A percentile compares a stretch with the other conserved stretches of the same genome.
Evolutionary conservation across 495 filamentous ascomycete species (phyloP).

Genomic region (Hyphodiscus hymeniophilus): DNA sequence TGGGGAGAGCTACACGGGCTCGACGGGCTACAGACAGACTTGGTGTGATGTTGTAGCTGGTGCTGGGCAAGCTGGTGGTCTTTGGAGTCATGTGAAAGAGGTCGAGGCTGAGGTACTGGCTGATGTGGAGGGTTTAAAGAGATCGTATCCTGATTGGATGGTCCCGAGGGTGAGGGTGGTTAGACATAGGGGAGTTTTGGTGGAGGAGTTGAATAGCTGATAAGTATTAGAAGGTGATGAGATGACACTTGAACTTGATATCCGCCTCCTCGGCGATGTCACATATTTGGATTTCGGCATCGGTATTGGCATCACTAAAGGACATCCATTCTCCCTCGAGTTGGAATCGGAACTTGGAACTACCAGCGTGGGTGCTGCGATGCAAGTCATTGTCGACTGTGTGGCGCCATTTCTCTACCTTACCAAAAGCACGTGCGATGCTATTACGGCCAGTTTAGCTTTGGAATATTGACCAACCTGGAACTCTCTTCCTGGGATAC

Average conservation of each 20-base stretch:
- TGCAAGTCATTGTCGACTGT: conserved; percentile 30
- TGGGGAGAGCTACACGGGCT: not conserved
- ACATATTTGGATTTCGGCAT: too few relatives aligned
- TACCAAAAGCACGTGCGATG: conserved; percentile 40
- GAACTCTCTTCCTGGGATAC: conserved; percentile 47
- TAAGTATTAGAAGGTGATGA: too few relatives aligned
- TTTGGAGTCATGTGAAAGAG: not conserved
- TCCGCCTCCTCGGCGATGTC: too few relatives aligned
- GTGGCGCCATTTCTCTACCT: conserved; percentile 41
- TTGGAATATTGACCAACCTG: conserved; percentile 31
- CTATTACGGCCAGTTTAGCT: conserved; percentile 37
- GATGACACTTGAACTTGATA: too few relatives aligned
- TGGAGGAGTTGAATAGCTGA: too few relatives aligned
- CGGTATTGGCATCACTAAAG: conserved; percentile 31
- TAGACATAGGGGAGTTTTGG: too few relatives aligned
- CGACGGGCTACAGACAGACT: not conserved
- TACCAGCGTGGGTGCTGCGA: conserved; percentile 13
- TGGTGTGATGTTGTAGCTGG: not conserved
- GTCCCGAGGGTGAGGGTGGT: not conserved
- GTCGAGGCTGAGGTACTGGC: not conserved
- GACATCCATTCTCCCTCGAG: conserved; percentile 34
- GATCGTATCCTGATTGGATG: not conserved
- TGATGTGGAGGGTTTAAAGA: not conserved
- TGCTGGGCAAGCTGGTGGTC: too few relatives aligned
- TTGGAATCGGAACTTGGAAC: conserved; percentile 30